Conservation (phyloP, 331 rosid genomes). For the Pyrus hybrid region DNA sequence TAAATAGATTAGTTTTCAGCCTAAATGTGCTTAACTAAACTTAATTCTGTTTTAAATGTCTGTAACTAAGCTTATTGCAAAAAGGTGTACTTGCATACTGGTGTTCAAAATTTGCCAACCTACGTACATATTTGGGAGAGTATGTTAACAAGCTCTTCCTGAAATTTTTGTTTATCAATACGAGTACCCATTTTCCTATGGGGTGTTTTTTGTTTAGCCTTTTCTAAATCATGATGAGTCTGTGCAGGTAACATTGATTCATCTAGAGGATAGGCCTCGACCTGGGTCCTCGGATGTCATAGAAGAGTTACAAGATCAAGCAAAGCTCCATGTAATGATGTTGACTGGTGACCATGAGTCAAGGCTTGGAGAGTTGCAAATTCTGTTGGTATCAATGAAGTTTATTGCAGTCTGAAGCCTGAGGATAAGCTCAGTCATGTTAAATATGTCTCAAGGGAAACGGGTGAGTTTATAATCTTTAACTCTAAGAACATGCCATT, state of each 20-base stretch:
- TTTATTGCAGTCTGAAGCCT: conserved; percentile 83
- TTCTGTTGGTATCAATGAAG: conserved; percentile 80
- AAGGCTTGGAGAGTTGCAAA: conserved; percentile 91
- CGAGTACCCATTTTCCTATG: not conserved
- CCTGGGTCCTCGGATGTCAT: conserved; percentile 72
- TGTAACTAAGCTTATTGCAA: not conserved
- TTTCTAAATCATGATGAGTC: not conserved
- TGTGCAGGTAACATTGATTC: conserved; percentile 83
- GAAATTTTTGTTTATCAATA: not conserved
- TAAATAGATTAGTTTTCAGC: not conserved
- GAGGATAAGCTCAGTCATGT: conserved; percentile 92
- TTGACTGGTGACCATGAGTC: conserved; percentile 88
- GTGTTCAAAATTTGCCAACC: not conserved
- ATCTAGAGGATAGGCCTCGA: conserved; percentile 91
- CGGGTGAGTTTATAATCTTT: conserved; percentile 39
- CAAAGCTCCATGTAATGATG: conserved; percentile 82
- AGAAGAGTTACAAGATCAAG: conserved; percentile 58
- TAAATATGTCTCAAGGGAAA: conserved; percentile 78
- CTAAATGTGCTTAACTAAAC: not conserved
- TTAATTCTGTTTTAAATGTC: not conserved
- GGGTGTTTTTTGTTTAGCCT: not conserved
- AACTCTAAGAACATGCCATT: not conserved
- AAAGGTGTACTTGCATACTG: not conserved
- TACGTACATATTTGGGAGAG: not conserved
- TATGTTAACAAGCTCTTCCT: not conserved